Base-by-base conservation (phyloP, 805 yeast genomes). In the Schizosaccharomyces osmophilus region DNA sequence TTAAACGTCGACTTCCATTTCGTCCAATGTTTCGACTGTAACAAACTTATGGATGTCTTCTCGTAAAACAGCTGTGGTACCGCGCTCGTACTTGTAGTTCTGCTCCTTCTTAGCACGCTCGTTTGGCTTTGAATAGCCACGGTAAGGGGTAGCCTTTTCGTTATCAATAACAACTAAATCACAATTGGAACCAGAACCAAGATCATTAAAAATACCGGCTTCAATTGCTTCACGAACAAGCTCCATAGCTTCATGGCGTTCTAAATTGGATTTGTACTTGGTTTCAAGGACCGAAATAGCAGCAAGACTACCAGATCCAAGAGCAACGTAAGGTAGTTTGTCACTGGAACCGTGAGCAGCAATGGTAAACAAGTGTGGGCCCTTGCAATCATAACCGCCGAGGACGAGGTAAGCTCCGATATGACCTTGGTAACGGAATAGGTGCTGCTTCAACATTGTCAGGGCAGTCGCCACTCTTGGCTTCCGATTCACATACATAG, bases 281-380 rank as follows among this genome's bases (percentile, higher is more conserved):
- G 90, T 79, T 74, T 93, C 98, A 67, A 93, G 77, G 19, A 93
- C 93, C 4, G 97, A 96, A 95, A 93, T 90, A 8, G 98, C 98
- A 5, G 98, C 97, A 71, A 93, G 78, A 24, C 97, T 88, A 64
- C 98, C 98, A 3, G 97, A 88, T 13, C 98, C 98, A 66, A 93
- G 76, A 6, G 97, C 82, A 72, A 84, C 85, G 72, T 88, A 93
- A 68, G 82, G 86, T 6, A 97, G 97, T 64, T 90, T 85, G 73
- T 93, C 98, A 15, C 97, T 89, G 6, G 96, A 87, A 22, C 98
- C 98, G 71, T 93, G 98, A 2, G 98, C 98, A 68, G 93, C 97
- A 51, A 90, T 84, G 1, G 95, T 83, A 72, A 87, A 83, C 69
- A 93, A 77, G 69, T 88, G 95, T 1, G 96, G 85, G 26, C 69